Conservation (phyloP, 441 rosid genomes). For the Viola pubescens region DNA sequence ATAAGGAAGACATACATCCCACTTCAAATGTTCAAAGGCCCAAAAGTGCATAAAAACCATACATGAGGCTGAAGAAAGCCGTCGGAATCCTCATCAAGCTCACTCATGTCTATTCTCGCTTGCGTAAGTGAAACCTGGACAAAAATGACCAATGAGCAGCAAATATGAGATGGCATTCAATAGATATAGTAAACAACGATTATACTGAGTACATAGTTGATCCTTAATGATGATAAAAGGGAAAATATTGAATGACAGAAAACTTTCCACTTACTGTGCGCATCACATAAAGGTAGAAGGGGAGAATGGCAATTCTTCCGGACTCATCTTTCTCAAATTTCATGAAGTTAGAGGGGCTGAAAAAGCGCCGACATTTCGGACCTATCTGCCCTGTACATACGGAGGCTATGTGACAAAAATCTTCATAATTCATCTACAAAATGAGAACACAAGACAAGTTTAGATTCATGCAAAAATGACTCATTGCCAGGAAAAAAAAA, state of each 20-base stretch:
- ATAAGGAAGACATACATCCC: slow-evolving; percentile 4
- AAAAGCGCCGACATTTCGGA: slow-evolving; percentile 89
- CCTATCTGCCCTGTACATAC: slow-evolving; percentile 97
- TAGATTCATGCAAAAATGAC: slow-evolving; percentile 9
- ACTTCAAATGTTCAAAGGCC: slow-evolving; percentile 7
- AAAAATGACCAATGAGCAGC: slow-evolving; percentile 16
- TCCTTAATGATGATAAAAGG: neutral
- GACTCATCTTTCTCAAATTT: slow-evolving; percentile 99
- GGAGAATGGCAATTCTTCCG: slow-evolving; percentile 95
- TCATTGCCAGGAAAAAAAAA: neutral
- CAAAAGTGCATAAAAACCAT: slow-evolving; percentile 16
- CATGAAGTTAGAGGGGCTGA: slow-evolving; percentile 98
- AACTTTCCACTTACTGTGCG: slow-evolving; percentile 65
- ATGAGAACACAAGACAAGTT: slow-evolving; percentile 11
- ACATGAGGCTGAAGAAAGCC: slow-evolving; percentile 93
- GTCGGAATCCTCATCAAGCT: slow-evolving; percentile 97
- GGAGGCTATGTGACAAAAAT: slow-evolving; percentile 95
- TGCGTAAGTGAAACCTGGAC: slow-evolving; percentile 96
- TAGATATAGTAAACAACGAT: neutral
- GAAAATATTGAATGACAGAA: neutral
- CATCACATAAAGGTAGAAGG: slow-evolving; percentile 98
- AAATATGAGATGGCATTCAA: slow-evolving; percentile 2
- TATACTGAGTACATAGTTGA: neutral
- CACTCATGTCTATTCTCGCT: slow-evolving; percentile 99
- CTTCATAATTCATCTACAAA: slow-evolving; percentile 95